Evolutionary conservation across 352 stramenopile genomes (phyloP).

Genomic region (Pythium apleroticum): DNA sequence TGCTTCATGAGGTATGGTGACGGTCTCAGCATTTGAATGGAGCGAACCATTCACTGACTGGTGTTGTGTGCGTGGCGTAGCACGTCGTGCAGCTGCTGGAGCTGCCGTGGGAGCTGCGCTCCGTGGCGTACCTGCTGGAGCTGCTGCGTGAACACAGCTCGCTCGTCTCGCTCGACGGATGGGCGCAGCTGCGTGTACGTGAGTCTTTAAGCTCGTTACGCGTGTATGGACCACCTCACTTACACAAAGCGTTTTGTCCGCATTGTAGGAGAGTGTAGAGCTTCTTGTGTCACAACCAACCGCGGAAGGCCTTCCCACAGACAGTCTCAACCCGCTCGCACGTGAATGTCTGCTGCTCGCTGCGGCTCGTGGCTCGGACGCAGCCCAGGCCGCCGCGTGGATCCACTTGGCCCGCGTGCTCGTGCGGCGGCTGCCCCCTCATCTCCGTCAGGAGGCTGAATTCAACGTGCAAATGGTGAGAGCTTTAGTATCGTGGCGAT

Average conservation of each 20-base stretch:
- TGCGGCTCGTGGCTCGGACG: conserved; percentile 17
- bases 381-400: conserved; percentile 46
- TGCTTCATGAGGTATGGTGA: conserved; percentile 33
- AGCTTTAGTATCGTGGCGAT: neutral
- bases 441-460: conserved; percentile 65
- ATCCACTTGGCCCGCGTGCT: conserved; percentile 51
- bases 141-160: conserved; percentile 48
- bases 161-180: conserved; percentile 46
- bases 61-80: conserved; percentile 20
- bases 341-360: conserved; percentile 63
- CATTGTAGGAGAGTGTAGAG: conserved; percentile 21
- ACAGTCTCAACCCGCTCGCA: conserved; percentile 49
- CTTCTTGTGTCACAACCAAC: conserved; percentile 6
- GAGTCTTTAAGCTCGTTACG: no score
- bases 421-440: conserved; percentile 46
- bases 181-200: conserved; percentile 55
- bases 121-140: conserved; percentile 57
- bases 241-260: neutral
- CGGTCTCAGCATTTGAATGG: neutral
- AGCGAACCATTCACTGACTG: neutral
- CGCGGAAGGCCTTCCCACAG: neutral
- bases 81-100: conserved; percentile 64
- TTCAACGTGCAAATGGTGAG: conserved; percentile 81
- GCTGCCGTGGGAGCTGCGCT: conserved; percentile 58
- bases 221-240: neutral